Conservation (phyloP, 2,329 filamentous ascomycete species). For the Pseudocercospora ulei region DNA sequence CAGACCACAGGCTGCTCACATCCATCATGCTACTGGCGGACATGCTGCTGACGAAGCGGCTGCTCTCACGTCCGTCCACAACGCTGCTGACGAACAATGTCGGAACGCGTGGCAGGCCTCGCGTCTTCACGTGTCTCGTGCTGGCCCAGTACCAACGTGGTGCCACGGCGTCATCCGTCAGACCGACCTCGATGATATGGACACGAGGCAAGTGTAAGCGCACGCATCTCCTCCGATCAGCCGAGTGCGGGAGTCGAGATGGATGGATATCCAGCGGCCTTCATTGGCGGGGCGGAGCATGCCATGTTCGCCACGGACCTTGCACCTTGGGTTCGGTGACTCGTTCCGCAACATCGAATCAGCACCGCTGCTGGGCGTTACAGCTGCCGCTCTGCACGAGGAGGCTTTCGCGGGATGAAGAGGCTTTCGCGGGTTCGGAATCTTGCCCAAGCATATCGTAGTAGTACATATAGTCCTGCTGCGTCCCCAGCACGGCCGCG, state of each 20-base stretch:
- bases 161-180: neutral
- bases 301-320: too few relatives aligned
- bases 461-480: too few relatives aligned
- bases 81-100: slow-evolving; percentile 4
- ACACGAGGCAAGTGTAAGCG: slow-evolving; percentile 1
- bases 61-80: neutral
- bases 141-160: too few relatives aligned
- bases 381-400: too few relatives aligned
- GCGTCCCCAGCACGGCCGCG: too few relatives aligned
- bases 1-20: slow-evolving; percentile 12
- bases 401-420: too few relatives aligned
- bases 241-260: neutral
- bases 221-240: neutral
- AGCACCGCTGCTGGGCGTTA: too few relatives aligned
- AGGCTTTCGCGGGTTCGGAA: too few relatives aligned
- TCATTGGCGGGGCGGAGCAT: slow-evolving; percentile 5
- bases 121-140: slow-evolving; percentile 3
- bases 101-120: neutral
- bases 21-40: neutral
- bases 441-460: too few relatives aligned
- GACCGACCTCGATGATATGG: neutral
- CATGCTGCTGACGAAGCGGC: neutral
- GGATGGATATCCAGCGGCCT: too few relatives aligned
- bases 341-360: too few relatives aligned
- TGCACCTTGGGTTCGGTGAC: too few relatives aligned